Evolutionary conservation across 331 rosid genomes (phyloP).

Genomic region (Rhamnella rubrinervis): DNA sequence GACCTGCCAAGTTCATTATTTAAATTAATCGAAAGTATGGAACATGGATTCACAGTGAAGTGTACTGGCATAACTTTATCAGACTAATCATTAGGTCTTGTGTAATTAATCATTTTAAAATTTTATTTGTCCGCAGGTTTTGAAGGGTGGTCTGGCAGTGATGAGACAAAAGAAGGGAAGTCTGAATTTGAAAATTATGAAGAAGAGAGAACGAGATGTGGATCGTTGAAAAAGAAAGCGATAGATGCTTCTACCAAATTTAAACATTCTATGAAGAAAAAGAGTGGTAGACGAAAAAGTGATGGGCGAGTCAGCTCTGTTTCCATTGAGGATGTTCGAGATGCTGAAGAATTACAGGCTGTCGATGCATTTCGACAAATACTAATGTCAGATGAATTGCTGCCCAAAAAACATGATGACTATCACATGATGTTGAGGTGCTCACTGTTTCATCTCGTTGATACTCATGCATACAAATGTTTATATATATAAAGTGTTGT

Average conservation of each 20-base stretch:
- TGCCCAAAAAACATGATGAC: slow-evolving; percentile 77
- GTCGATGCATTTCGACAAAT: slow-evolving; percentile 81
- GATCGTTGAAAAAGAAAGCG: slow-evolving; percentile 91
- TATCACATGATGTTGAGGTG: slow-evolving; percentile 94
- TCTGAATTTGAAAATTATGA: slow-evolving; percentile 94
- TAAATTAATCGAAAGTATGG: too few relatives aligned
- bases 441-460: slow-evolving; percentile 6
- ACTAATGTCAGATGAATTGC: slow-evolving; percentile 72
- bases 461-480: background rate
- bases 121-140: slow-evolving; percentile 52
- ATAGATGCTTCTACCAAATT: slow-evolving; percentile 85
- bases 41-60: background rate
- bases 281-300: slow-evolving; percentile 73
- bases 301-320: slow-evolving; percentile 97
- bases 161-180: slow-evolving; percentile 81
- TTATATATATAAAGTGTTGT: background rate
- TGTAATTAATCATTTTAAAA: background rate
- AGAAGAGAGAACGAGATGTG: slow-evolving; percentile 87
- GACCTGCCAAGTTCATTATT: too few relatives aligned
- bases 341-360: slow-evolving; percentile 77
- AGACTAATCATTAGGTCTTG: background rate
- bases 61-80: background rate
- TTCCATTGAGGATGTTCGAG: slow-evolving; percentile 93
- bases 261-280: slow-evolving; percentile 86
- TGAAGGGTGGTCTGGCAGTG: slow-evolving; percentile 94